These are phyloP conservation scores for Oryza rufipogon DNA, from an alignment of 176 grass and related monocot genomes.

Conservation along the genomic window DNA sequence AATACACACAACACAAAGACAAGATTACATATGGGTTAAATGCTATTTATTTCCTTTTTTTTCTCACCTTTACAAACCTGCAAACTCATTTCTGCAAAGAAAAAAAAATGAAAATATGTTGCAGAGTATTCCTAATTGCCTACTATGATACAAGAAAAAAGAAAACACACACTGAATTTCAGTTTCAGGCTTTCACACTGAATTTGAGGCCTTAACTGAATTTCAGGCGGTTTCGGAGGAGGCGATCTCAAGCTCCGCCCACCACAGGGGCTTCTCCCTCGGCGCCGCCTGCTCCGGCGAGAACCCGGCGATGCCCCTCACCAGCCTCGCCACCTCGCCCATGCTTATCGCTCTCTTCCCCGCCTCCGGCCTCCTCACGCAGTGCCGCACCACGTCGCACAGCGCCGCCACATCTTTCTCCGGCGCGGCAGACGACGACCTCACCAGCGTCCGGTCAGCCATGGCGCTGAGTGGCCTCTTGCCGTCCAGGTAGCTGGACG, in stretches of 20 bases:
- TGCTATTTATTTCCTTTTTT: too few species aligned
- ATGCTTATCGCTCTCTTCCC: conserved; percentile 47
- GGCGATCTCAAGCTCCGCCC: conserved; percentile 78
- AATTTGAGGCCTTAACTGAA: background rate
- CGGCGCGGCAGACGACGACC: conserved; percentile 50
- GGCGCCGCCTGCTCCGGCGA: conserved; percentile 49
- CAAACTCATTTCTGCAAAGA: background rate
- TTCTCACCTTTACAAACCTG: background rate
- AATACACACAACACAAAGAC: too few species aligned
- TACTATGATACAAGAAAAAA: too few species aligned
- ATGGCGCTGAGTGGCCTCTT: conserved; percentile 58
- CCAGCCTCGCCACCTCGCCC: conserved; percentile 40
- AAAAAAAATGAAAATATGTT: background rate
- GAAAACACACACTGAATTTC: background rate
- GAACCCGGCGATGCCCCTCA: conserved; percentile 54
- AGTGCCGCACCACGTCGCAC: conserved; percentile 58
- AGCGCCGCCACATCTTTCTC: conserved; percentile 49
- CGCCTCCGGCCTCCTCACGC: conserved; percentile 45
- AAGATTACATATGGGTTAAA: too few species aligned
- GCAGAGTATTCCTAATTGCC: too few species aligned
- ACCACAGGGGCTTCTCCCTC: conserved; percentile 67
- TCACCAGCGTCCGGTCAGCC: conserved; percentile 60
- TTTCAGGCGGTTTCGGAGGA: conserved; percentile 39
- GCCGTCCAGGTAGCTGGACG: conserved; percentile 83
- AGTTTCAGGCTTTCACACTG: background rate